Evolutionary conservation across 345 rosid genomes (phyloP).

Genomic region (Durio zibethinus): DNA sequence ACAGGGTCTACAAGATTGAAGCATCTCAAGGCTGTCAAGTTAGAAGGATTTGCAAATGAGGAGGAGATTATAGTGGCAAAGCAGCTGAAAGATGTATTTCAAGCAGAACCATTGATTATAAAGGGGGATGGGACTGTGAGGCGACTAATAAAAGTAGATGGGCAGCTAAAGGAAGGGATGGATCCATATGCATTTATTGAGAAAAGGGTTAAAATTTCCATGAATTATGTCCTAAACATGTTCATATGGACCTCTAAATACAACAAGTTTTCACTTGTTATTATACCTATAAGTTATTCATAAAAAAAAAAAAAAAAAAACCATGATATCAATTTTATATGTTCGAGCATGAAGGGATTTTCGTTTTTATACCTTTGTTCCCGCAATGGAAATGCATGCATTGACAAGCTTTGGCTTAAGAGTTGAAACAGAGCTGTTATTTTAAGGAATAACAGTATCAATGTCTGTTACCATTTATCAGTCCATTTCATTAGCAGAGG

Average conservation of each 20-base stretch:
- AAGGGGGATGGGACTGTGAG: neutral
- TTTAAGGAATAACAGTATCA: neutral
- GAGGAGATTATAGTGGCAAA: neutral
- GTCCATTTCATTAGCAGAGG: neutral
- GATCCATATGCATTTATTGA: neutral
- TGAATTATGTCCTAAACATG: constrained; percentile 5
- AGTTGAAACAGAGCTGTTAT: neutral
- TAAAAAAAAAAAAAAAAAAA: too few relatives aligned
- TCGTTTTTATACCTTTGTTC: too few relatives aligned
- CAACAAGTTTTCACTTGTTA: neutral
- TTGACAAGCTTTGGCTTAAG: neutral
- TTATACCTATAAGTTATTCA: neutral
- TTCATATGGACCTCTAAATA: neutral
- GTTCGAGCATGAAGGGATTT: too few relatives aligned
- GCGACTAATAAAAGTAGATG: neutral
- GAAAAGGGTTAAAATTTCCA: neutral
- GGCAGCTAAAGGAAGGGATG: neutral
- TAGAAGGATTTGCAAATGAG: constrained; percentile 5
- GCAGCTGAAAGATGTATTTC: neutral
- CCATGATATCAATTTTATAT: too few relatives aligned
- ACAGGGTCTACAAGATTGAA: neutral
- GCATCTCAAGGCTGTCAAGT: neutral
- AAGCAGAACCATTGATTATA: neutral
- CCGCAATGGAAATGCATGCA: neutral
- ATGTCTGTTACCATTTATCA: neutral